Percentiles rank a stretch among this genome's conserved stretches.
Evolutionary conservation across 2,329 filamentous ascomycete species (phyloP).

Genomic region (Metarhizium brunneum): DNA sequence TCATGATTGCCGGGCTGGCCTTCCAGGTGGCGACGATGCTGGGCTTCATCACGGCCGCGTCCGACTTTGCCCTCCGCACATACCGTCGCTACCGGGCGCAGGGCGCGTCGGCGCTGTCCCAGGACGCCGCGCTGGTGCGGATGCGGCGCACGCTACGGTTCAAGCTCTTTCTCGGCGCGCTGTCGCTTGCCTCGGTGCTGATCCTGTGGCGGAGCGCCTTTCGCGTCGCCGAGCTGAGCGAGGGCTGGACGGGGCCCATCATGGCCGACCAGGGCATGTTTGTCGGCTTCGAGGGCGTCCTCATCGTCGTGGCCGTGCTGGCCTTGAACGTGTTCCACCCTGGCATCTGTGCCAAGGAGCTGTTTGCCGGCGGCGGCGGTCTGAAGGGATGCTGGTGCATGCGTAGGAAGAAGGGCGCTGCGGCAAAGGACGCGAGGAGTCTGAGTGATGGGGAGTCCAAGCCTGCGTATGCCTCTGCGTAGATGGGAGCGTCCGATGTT

Average conservation of each 20-base stretch:
- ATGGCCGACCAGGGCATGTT: slow-evolving; percentile 47
- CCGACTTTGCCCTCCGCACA: slow-evolving; percentile 41
- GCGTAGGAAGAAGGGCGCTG: neutral
- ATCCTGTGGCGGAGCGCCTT: slow-evolving; percentile 58
- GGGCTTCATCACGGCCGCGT: slow-evolving; percentile 40
- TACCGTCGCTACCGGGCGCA: slow-evolving; percentile 11
- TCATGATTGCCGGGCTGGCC: slow-evolving; percentile 55
- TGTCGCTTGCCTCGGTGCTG: slow-evolving; percentile 48
- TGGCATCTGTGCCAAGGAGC: slow-evolving; percentile 15
- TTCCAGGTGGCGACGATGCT: slow-evolving; percentile 51
- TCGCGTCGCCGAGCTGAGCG: slow-evolving; percentile 55
- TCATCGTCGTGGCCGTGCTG: slow-evolving; percentile 38
- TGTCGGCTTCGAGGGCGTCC: slow-evolving; percentile 47
- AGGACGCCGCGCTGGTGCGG: slow-evolving; percentile 23
- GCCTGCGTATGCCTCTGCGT: neutral
- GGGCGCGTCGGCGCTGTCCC: slow-evolving; percentile 25
- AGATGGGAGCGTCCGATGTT: neutral
- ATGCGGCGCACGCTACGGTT: slow-evolving; percentile 36
- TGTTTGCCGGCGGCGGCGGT: slow-evolving; percentile 18
- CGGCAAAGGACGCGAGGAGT: neutral
- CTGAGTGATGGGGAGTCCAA: neutral
- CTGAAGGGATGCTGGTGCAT: slow-evolving; percentile 18
- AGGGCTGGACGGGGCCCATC: slow-evolving; percentile 52
- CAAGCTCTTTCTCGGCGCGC: slow-evolving; percentile 43
- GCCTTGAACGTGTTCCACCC: slow-evolving; percentile 32